These are phyloP conservation scores for Cardamine occulta DNA, from an alignment of 345 rosid genomes.

Conservation along the genomic window DNA sequence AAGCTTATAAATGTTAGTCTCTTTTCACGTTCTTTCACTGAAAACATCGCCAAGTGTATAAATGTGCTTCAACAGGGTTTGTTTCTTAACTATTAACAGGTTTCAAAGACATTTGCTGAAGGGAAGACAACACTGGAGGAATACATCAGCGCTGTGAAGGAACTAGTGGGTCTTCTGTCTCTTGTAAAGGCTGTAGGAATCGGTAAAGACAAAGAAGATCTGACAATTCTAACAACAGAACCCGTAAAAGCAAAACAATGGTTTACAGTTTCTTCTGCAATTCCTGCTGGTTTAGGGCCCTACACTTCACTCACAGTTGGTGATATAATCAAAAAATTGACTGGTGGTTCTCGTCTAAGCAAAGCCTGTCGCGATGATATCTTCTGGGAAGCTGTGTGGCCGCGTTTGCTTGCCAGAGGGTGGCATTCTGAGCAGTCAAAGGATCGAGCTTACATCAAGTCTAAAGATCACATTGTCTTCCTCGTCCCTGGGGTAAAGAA, in stretches of 20 bases:
- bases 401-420: slow-evolving; percentile 70
- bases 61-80: not conserved
- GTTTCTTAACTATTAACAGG: slow-evolving; percentile 44
- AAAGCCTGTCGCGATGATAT: slow-evolving; percentile 69
- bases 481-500: slow-evolving; percentile 66
- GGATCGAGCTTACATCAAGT: slow-evolving; percentile 44
- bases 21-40: not conserved
- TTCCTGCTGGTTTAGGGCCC: slow-evolving; percentile 37
- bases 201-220: slow-evolving; percentile 67
- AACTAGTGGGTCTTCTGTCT: slow-evolving; percentile 48
- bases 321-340: slow-evolving; percentile 55
- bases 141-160: slow-evolving; percentile 50
- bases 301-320: slow-evolving; percentile 52
- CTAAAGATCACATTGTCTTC: slow-evolving; percentile 56
- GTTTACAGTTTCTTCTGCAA: slow-evolving; percentile 42
- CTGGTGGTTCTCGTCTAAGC: slow-evolving; percentile 59
- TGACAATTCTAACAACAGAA: slow-evolving; percentile 55
- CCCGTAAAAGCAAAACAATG: slow-evolving; percentile 46
- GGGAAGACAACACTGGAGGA: slow-evolving; percentile 56
- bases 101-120: slow-evolving; percentile 58
- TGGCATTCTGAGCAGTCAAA: slow-evolving; percentile 74
- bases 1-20: slow-evolving; percentile 40
- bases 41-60: not conserved
- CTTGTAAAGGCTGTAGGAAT: slow-evolving; percentile 67
- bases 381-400: slow-evolving; percentile 88